These are phyloP conservation scores for Umbelopsis sp. DNA, from an alignment of 371 early-diverging fungal genomes.

Conservation along the genomic window DNA sequence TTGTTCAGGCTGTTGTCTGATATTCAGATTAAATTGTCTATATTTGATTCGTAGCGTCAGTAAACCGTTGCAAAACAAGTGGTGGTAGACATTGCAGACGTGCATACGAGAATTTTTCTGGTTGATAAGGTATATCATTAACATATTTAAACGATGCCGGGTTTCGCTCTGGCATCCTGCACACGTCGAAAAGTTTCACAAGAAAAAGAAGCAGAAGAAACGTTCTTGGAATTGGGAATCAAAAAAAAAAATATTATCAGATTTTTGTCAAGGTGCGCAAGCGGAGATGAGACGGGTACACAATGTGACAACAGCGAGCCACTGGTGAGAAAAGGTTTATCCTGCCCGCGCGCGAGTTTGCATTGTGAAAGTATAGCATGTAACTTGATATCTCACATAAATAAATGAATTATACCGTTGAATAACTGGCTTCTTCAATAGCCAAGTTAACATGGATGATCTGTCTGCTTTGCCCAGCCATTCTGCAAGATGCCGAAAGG, in stretches of 20 bases:
- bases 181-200: neutral
- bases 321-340: neutral
- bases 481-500: neutral
- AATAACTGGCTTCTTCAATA: too few species aligned
- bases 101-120: neutral
- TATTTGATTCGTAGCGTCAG: neutral
- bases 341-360: neutral
- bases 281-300: neutral
- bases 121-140: neutral
- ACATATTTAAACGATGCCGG: neutral
- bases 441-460: too few species aligned
- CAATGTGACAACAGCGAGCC: neutral
- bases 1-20: constrained; percentile 12
- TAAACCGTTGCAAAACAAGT: too few species aligned
- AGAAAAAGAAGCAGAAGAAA: constrained; percentile 15
- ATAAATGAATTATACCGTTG: too few species aligned
- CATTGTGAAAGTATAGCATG: too few species aligned
- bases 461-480: too few species aligned
- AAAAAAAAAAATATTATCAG: constrained; percentile 15
- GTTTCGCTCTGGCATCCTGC: neutral
- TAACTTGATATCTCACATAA: too few species aligned
- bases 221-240: neutral
- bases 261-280: constrained; percentile 2
- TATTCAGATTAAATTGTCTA: neutral
- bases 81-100: neutral